Evolutionary conservation across 257 asterid genomes (phyloP).

Genomic region (Solanum sitiens): DNA sequence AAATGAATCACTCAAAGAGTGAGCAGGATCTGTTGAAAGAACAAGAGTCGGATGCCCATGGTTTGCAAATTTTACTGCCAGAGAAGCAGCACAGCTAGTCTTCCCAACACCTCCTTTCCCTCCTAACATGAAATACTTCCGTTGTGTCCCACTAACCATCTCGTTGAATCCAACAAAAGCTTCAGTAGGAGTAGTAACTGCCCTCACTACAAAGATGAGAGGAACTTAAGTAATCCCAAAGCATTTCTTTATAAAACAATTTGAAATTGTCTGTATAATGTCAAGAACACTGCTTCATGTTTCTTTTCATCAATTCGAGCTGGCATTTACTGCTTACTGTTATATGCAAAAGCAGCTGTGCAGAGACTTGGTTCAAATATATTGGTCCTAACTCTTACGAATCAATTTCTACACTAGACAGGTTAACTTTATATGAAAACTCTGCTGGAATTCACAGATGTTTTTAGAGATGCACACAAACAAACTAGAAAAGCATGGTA

Average conservation of each 20-base stretch:
- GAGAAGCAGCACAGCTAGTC: conserved; percentile 82
- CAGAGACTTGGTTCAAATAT: background rate
- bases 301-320: background rate
- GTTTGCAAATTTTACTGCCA: conserved; percentile 64
- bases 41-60: conserved; percentile 58
- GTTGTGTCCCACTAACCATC: conserved; percentile 41
- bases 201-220: conserved; percentile 40
- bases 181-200: conserved; percentile 19
- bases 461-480: background rate
- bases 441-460: background rate
- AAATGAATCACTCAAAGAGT: conserved; percentile 69
- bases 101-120: conserved; percentile 90
- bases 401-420: background rate
- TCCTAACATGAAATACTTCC: conserved; percentile 70
- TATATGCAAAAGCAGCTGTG: background rate
- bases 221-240: background rate
- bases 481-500: background rate
- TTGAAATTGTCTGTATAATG: background rate
- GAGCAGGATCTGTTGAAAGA: conserved; percentile 74
- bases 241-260: background rate
- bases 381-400: background rate
- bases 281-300: background rate
- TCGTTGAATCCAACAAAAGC: conserved; percentile 30
- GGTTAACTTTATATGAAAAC: background rate
- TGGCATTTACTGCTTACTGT: background rate